These are phyloP conservation scores for Yamadazyma insecticola DNA, from an alignment of 805 yeast species.

Conservation along the genomic window DNA sequence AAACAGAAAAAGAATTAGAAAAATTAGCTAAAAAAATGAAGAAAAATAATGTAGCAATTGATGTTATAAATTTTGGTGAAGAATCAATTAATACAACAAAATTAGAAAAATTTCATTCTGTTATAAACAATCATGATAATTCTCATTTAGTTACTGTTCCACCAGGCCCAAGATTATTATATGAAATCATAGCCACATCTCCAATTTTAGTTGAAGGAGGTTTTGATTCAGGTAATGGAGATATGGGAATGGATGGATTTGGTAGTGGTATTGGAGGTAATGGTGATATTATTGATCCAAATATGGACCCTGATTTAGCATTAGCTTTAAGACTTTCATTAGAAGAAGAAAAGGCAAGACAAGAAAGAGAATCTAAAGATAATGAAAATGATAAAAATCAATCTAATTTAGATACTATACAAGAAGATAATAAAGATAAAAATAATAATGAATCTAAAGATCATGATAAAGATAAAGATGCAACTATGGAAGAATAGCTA, in stretches of 20 bases:
- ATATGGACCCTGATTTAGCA: constrained; percentile 95
- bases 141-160: constrained; percentile 83
- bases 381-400: constrained; percentile 18
- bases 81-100: constrained; percentile 70
- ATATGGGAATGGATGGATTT: constrained; percentile 28
- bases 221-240: constrained; percentile 41
- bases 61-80: constrained; percentile 90
- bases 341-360: constrained; percentile 92
- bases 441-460: constrained; percentile 11
- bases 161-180: constrained; percentile 80
- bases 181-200: constrained; percentile 75
- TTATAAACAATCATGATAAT: constrained; percentile 71
- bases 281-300: constrained; percentile 60
- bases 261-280: constrained; percentile 38
- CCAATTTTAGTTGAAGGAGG: constrained; percentile 70
- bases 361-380: constrained; percentile 61
- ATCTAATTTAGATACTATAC: constrained; percentile 30
- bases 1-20: constrained; percentile 65
- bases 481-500: constrained; percentile 12
- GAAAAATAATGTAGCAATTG: constrained; percentile 88
- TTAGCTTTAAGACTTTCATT: constrained; percentile 89
- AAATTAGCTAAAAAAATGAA: constrained; percentile 88
- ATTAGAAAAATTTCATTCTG: constrained; percentile 71
- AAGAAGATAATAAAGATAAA: constrained; percentile 18
- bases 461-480: constrained; percentile 11